Evolutionary conservation across 768 basidiomycete genomes (phyloP), one percentile per base, ranked within the genome.

Genomic region (Russula ochroleuca): DNA sequence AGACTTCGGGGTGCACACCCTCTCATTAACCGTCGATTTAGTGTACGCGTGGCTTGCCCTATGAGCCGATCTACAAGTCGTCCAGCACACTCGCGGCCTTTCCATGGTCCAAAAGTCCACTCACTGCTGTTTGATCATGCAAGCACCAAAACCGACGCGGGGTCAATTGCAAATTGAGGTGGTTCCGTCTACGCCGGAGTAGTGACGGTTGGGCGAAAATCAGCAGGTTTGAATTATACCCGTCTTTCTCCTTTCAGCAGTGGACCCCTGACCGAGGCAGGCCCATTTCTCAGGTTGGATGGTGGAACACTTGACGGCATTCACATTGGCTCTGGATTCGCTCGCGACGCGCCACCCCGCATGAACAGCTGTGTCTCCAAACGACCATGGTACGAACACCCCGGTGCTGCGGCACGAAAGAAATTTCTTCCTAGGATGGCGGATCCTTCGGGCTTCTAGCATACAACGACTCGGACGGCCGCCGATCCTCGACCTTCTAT

Each of bases 231-330:
- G 41, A 48, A 64, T 50, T 37, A 58, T 45, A 23, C 55, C 55
- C 52, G 53, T 45, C 53, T 65, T 65, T 65, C 64, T 65, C 64
- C 64, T 56, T 65, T 61, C 31, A 61, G 64, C 38, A 17, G 14
- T 19, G 25, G 40, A 45, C 54, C 53, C 54, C 54, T 65, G 64
- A 55, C 59, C 59, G 40, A 56, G 38, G 38, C 49, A 45, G 48
- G 35, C 40, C 55, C 37, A 40, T 48, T 62, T 54, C 53, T 48
- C 33, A 59, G 35, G 23, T 59, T 37, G 57, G 53, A 48, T 5
- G 3, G 35, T 13, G 19, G 51, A 21, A 47, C 50, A n/a, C 17
- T 48, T 55, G 52, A 55, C 60, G 53, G 60, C 53, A 35, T 55
- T 61, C 53, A 47, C 43, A 61, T 55, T 48, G 17, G 9, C 52